Conservation (phyloP, 2,329 filamentous ascomycete genomes). For the Epichloe elymi region DNA sequence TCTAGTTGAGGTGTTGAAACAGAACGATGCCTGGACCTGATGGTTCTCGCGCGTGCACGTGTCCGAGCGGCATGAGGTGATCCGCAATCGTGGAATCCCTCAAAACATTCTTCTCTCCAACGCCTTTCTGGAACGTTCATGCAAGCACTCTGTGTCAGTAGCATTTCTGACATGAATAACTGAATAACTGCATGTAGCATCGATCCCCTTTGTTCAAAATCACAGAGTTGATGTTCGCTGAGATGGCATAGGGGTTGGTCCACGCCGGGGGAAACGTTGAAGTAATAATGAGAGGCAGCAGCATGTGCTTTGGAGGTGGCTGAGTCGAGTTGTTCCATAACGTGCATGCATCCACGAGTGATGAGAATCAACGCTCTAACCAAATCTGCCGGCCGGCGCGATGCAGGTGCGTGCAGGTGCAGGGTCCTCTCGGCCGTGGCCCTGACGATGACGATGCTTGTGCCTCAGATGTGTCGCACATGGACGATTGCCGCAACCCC, state of each 20-base stretch:
- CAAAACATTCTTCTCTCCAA: not conserved
- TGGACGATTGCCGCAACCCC: constrained; percentile 21
- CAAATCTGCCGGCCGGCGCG: not conserved
- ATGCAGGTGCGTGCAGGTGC: not conserved
- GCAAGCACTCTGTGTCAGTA: too few relatives aligned
- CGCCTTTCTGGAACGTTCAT: not conserved
- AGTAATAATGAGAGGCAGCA: not conserved
- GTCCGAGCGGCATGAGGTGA: not conserved
- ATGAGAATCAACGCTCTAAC: too few relatives aligned
- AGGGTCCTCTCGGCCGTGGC: constrained; percentile 3
- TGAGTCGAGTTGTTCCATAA: not conserved
- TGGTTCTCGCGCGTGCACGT: too few relatives aligned
- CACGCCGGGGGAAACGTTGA: not conserved
- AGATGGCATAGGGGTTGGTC: not conserved
- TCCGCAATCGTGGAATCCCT: not conserved
- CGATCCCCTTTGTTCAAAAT: too few relatives aligned
- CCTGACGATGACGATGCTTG: constrained; percentile 5
- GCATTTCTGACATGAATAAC: too few relatives aligned
- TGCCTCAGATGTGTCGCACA: constrained; percentile 37
- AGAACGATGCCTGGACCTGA: too few relatives aligned
- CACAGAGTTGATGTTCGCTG: too few relatives aligned
- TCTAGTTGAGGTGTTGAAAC: too few relatives aligned
- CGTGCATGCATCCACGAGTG: too few relatives aligned
- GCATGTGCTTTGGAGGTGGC: not conserved
- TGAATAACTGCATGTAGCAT: too few relatives aligned